phyloP scores from a whole-genome alignment of 1,284 basidiomycete species.

The Ganoderma sinense region DNA sequence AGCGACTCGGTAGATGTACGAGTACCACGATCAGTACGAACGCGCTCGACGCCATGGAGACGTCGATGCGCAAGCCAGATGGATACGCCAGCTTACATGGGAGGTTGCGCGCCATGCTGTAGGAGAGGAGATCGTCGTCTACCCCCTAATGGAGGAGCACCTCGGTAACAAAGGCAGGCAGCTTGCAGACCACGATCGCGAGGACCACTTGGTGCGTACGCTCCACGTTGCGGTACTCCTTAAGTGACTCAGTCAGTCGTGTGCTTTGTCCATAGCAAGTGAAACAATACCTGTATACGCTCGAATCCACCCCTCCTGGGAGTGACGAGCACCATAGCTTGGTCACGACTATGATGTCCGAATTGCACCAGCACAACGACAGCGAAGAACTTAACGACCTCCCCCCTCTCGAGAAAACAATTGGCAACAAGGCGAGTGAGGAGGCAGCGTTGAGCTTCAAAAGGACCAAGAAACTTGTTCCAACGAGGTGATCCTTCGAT shows the following conservation, averaged over 20 bases:
- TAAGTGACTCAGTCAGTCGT: no score
- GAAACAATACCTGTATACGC: slow-evolving; percentile 56
- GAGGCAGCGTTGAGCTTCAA: slow-evolving; percentile 57
- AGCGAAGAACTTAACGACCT: slow-evolving; percentile 64
- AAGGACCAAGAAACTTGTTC: slow-evolving; percentile 70
- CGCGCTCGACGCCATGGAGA: slow-evolving; percentile 48
- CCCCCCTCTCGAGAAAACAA: slow-evolving; percentile 55
- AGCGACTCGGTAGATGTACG: slow-evolving; percentile 50
- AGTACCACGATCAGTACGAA: slow-evolving; percentile 62
- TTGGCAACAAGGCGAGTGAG: slow-evolving; percentile 51
- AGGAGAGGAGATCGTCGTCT: slow-evolving; percentile 72
- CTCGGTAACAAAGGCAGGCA: slow-evolving; percentile 59
- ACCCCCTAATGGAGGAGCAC: slow-evolving; percentile 71
- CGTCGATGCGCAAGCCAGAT: slow-evolving; percentile 57
- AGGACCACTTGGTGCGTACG: slow-evolving; percentile 59
- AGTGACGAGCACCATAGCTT: slow-evolving; percentile 50
- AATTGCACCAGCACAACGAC: slow-evolving; percentile 61
- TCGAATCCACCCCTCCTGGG: slow-evolving; percentile 53
- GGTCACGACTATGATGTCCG: slow-evolving; percentile 54
- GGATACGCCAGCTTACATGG: slow-evolving; percentile 65
- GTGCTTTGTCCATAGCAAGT: slow-evolving; percentile 42
- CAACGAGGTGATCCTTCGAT: slow-evolving; percentile 52
- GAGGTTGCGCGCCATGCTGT: slow-evolving; percentile 69
- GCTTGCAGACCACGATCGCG: slow-evolving; percentile 65
- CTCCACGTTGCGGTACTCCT: background rate